These are phyloP conservation scores for Esteya vermicola DNA, from an alignment of 2,329 filamentous ascomycete genomes.

Conservation along the genomic window DNA sequence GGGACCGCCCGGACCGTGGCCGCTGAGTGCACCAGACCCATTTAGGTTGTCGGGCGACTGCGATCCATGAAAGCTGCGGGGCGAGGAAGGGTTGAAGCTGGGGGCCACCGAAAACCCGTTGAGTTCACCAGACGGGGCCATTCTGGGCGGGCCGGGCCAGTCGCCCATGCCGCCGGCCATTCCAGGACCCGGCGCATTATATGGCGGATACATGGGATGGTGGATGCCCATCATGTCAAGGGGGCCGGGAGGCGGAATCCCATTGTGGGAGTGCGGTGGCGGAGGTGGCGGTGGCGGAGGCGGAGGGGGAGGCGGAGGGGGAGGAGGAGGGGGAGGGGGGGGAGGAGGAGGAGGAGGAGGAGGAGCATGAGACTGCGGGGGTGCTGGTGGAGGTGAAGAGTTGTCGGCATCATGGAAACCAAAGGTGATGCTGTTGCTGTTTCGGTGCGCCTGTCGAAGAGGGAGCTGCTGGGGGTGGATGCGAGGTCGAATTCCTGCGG, in stretches of 20 bases:
- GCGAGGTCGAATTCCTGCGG: too few species aligned
- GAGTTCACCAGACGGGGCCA: not conserved
- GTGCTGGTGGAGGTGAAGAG: slow-evolving; percentile 40
- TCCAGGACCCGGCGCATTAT: slow-evolving; percentile 2
- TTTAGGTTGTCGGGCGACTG: slow-evolving; percentile 20
- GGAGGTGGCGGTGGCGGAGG: too few species aligned
- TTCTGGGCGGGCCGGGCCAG: slow-evolving; percentile 6
- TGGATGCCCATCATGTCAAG: slow-evolving; percentile 14
- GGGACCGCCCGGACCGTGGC: not conserved
- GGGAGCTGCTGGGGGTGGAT: not conserved
- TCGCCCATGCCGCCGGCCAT: slow-evolving; percentile 6
- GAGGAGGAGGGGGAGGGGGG: too few species aligned
- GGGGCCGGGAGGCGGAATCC: slow-evolving; percentile 11
- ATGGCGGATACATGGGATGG: slow-evolving; percentile 3
- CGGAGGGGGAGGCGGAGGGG: too few species aligned
- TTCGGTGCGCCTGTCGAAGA: slow-evolving; percentile 37
- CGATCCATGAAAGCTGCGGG: slow-evolving; percentile 48
- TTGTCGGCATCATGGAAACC: slow-evolving; percentile 40
- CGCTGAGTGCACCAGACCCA: not conserved
- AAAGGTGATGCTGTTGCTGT: slow-evolving; percentile 42
- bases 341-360: too few species aligned
- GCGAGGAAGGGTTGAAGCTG: slow-evolving; percentile 38
- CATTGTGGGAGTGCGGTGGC: slow-evolving; percentile 3
- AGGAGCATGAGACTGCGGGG: too few species aligned
- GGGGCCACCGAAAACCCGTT: slow-evolving; percentile 11